Conservation (phyloP, 345 rosid genomes). For the Eucalyptus camaldulensis region DNA sequence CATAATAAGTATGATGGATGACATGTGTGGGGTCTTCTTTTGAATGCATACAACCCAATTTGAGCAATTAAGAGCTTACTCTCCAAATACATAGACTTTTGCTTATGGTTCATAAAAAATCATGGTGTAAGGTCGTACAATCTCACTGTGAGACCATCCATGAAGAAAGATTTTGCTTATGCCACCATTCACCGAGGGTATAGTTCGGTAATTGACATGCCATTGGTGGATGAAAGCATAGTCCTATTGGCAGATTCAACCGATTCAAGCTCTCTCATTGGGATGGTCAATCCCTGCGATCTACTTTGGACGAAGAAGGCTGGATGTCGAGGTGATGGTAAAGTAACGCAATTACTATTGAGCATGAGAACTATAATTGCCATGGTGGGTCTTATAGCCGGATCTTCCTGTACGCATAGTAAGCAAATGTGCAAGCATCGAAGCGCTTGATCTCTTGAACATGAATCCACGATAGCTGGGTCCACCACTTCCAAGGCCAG, state of each 20-base stretch:
- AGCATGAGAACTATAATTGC: constrained; percentile 2
- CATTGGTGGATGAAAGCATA: neutral
- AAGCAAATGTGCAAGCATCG: constrained; percentile 17
- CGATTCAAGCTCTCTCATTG: neutral
- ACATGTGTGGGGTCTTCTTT: no score
- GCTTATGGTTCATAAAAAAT: no score
- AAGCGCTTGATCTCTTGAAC: constrained; percentile 1
- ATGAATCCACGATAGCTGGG: neutral
- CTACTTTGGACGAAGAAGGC: neutral
- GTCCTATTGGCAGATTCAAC: accelerated
- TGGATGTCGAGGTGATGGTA: neutral
- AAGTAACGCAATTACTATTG: neutral
- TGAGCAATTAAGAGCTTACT: no score
- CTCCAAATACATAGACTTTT: no score
- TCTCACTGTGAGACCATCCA: no score
- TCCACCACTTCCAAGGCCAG: neutral
- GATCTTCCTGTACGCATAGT: constrained; percentile 14
- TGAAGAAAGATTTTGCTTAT: no score
- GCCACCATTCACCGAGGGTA: no score
- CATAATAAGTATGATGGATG: no score
- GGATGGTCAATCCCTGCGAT: no score
- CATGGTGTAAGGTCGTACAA: no score
- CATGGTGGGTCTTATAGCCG: constrained; percentile 10
- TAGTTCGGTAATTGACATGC: no score
- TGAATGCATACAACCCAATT: no score